Evolutionary conservation across 768 basidiomycete species (phyloP), one percentile per base, ranked within the genome.

Genomic region (Phaeotremella skinneri): DNA sequence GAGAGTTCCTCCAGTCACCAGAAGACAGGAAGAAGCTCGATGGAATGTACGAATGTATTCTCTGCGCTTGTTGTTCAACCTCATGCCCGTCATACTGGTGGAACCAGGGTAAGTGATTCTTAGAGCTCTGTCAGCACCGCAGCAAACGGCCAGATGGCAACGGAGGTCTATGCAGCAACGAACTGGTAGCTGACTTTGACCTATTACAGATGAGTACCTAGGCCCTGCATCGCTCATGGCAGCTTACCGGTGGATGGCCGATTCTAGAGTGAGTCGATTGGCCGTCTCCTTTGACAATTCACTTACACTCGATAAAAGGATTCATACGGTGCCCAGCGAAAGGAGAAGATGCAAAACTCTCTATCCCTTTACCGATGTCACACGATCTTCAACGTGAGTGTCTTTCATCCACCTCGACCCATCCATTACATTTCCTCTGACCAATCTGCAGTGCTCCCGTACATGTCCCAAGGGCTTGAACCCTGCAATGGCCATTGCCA

Each of bases 61-160:
- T 78, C 23, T 78, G 77, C 65, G 77, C 94, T 1, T 97, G 96
- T 80, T 99, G 94, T 81, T 92, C 92, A 42, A 98, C 94, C 0
- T 89, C 89, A 43, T 99, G 94, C 83, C 94, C 94, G 3, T 89
- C 87, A 29, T 96, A 98, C 79, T 97, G 94, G 94, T 98, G 94
- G 94, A 98, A 97, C 80, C 91, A 92, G 79, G 92, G 63, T 52
- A 39, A 21, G 50, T 41, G 16, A 5, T 34, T 31, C 21, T 39
- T 48, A 55, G 55, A 61, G 48, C n/a, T 3, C 25, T 16, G 1
- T 4, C n/a, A 26, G 14, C 39, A 11, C 32, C 32, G 45, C 37
- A 57, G n/a, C n/a, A n/a, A n/a, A n/a, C n/a, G n/a, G n/a, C n/a
- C n/a, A n/a, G n/a, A n/a, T n/a, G n/a, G n/a, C n/a, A n/a, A n/a